Base-by-base conservation (phyloP, 148 eudicot genomes). In the Salicornia ramosissima region DNA sequence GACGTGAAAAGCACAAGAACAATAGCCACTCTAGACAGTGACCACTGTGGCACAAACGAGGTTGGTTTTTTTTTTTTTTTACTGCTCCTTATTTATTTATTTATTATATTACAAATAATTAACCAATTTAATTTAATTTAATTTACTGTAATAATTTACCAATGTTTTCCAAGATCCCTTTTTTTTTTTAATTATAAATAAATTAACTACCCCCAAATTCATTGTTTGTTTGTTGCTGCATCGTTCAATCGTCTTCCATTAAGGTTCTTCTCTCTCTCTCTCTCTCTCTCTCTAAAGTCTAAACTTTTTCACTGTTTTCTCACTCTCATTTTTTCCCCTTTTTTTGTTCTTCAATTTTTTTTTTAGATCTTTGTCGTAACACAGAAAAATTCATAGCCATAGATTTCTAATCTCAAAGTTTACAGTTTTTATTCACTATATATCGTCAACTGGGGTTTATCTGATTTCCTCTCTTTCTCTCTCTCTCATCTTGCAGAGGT, bases 351-450 rank as follows among this genome's bases (percentile, higher is more conserved):
- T 39, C 53, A 71, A 71, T 24, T 50, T 61, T 60, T 24, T 50
- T 61, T 60, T 16, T 42, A 40, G 68, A 71, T 67, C 55, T 77
- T 67, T 71, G 76, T 77, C 76, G 67, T 58, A 4, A 59, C 39
- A 39, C 19, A 60, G 46, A 45, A 26, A 31, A 34, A 71, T 59
- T 77, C 43, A 58, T 45, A 71, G 57, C 76, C 80, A 66, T 67
- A 71, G 54, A 77, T 67, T 59, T 24, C 68, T 71, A 77, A 71
- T 67, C 80, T 71, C 36, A 0, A 19, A n/a, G 4, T 29, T 70
- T 11, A 6, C 47, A 2, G 6, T 25, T 15, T 9, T 31, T n/a
- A n/a, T 22, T 11, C 22, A 25, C n/a, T 62, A 66, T 71, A 77
- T 65, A 77, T 66, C 39, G 30, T 54, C 40, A 51, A 34, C 25